These are phyloP conservation scores for Penicillium aurantiogriseum DNA, from an alignment of 2,329 filamentous ascomycete species.

Conservation along the genomic window DNA sequence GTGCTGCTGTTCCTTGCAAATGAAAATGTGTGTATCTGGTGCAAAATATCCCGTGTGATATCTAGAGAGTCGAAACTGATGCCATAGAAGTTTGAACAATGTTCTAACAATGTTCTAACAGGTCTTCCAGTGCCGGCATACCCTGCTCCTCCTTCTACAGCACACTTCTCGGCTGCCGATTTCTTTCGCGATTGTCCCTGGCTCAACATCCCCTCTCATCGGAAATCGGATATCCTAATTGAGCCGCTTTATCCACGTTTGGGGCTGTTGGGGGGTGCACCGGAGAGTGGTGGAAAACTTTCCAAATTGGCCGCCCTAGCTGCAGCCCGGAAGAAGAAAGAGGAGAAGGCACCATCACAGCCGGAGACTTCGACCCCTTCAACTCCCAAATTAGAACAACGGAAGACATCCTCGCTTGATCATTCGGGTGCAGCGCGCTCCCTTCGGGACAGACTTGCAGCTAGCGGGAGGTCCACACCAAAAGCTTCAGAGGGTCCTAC, in stretches of 20 bases:
- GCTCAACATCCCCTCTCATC: slow-evolving; percentile 67
- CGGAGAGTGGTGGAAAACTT: slow-evolving; percentile 64
- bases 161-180: slow-evolving; percentile 49
- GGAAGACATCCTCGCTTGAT: slow-evolving; percentile 15
- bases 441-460: slow-evolving; percentile 40
- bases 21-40: slow-evolving; percentile 7
- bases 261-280: slow-evolving; percentile 74
- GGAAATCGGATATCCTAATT: slow-evolving; percentile 63
- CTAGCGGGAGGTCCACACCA: slow-evolving; percentile 27
- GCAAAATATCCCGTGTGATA: background rate
- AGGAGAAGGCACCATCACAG: slow-evolving; percentile 52
- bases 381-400: slow-evolving; percentile 8
- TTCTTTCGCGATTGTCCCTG: slow-evolving; percentile 87
- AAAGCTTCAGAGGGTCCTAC: slow-evolving; percentile 27
- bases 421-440: slow-evolving; percentile 31
- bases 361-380: slow-evolving; percentile 5
- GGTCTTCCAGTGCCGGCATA: slow-evolving; percentile 34
- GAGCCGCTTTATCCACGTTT: slow-evolving; percentile 58
- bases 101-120: slow-evolving; percentile 46
- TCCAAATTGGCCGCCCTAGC: slow-evolving; percentile 91
- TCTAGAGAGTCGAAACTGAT: slow-evolving; percentile 32
- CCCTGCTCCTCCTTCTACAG: slow-evolving; percentile 28
- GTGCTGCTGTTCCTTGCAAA: background rate
- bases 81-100: slow-evolving; percentile 30
- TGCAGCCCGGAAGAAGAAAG: slow-evolving; percentile 80